Percentiles rank a stretch among this genome's conserved stretches.
Evolutionary conservation across 306 rosid species (phyloP).

Genomic region (Pyrus communis): DNA sequence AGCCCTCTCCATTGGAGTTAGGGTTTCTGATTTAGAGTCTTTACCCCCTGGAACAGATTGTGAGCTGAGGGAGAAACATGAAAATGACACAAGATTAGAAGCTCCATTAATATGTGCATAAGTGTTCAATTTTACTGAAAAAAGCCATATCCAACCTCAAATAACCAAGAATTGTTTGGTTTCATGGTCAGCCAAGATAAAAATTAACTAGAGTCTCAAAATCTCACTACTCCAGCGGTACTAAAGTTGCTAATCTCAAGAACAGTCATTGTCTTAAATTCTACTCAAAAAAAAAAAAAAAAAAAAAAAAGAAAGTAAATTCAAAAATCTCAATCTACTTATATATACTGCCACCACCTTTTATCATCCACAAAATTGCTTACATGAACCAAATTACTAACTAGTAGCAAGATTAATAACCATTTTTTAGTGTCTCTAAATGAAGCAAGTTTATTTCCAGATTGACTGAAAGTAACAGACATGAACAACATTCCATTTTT

Average conservation of each 20-base stretch:
- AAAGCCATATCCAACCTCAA: not conserved
- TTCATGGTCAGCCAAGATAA: not conserved
- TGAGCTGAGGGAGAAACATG: slow-evolving; percentile 27
- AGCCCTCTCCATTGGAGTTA: slow-evolving; percentile 90
- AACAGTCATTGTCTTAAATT: not conserved
- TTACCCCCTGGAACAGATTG: slow-evolving; percentile 52
- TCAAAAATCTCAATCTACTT: not conserved
- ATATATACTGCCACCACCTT: not conserved
- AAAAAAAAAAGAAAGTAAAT: too few species aligned
- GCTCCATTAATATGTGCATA: slow-evolving; percentile 9
- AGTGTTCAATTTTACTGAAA: slow-evolving; percentile 10
- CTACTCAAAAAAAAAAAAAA: too few species aligned
- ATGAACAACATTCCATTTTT: not conserved
- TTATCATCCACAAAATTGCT: not conserved
- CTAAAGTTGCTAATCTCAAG: not conserved
- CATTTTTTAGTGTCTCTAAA: not conserved
- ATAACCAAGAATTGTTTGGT: not conserved
- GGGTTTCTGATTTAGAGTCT: slow-evolving; percentile 65
- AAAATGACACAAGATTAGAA: slow-evolving; percentile 15
- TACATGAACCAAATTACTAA: not conserved
- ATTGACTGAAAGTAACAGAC: not conserved
- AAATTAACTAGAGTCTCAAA: not conserved
- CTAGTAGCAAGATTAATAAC: not conserved
- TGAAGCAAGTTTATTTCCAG: slow-evolving; percentile 7
- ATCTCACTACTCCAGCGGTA: not conserved